These are phyloP conservation scores for Leptoxyphium fumago DNA, from an alignment of 2,329 filamentous ascomycete genomes.

Conservation along the genomic window DNA sequence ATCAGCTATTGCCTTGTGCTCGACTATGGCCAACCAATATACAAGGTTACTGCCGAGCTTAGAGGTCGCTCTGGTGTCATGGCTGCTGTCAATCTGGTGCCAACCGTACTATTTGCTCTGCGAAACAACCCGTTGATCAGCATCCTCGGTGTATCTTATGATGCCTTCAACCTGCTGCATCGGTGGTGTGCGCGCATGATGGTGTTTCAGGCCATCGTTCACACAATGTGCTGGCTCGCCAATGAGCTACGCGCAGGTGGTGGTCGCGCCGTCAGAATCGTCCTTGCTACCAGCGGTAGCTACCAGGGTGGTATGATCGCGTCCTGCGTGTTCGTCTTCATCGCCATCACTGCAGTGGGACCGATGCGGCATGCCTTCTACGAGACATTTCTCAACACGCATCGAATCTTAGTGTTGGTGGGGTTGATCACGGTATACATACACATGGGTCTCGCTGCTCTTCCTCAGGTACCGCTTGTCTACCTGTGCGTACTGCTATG, in stretches of 20 bases:
- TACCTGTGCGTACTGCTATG: slow-evolving; percentile 63
- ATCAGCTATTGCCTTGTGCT: slow-evolving; percentile 62
- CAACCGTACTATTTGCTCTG: slow-evolving; percentile 73
- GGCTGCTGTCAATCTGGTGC: slow-evolving; percentile 79
- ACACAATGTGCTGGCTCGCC: slow-evolving; percentile 59
- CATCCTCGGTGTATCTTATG: slow-evolving; percentile 76
- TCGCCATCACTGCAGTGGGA: slow-evolving; percentile 58
- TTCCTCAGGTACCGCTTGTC: slow-evolving; percentile 61
- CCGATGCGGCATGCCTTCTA: slow-evolving; percentile 88
- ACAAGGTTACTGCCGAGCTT: slow-evolving; percentile 59
- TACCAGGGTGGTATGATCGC: slow-evolving; percentile 50
- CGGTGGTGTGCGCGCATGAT: slow-evolving; percentile 69
- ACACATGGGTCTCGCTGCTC: slow-evolving; percentile 54
- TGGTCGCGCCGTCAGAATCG: slow-evolving; percentile 41
- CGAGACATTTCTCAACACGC: slow-evolving; percentile 82
- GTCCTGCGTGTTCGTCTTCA: slow-evolving; percentile 43
- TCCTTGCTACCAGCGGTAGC: slow-evolving; percentile 45
- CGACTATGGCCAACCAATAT: slow-evolving; percentile 26
- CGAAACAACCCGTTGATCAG: slow-evolving; percentile 86
- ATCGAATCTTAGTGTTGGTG: slow-evolving; percentile 60
- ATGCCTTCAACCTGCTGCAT: slow-evolving; percentile 86
- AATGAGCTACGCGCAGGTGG: slow-evolving; percentile 48
- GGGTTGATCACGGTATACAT: slow-evolving; percentile 60
- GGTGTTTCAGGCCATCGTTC: slow-evolving; percentile 52
- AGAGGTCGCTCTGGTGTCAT: slow-evolving; percentile 76